phyloP scores from a whole-genome alignment of 2,329 filamentous ascomycete species.

The Claviceps sp. region DNA sequence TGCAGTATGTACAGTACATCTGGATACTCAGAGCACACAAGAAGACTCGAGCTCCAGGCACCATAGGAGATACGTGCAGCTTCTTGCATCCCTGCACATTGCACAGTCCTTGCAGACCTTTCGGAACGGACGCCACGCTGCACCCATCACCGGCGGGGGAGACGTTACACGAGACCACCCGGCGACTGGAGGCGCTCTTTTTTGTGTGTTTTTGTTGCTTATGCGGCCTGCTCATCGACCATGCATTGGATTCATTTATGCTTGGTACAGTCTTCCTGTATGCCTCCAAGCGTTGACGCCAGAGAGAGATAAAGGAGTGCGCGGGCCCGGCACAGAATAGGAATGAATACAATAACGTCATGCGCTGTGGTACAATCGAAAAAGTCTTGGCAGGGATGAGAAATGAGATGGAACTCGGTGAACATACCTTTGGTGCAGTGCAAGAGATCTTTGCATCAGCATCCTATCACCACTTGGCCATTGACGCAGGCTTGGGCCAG shows the following conservation, averaged over 20 bases:
- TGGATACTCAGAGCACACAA: constrained; percentile 9
- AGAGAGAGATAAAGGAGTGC: neutral
- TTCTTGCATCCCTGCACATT: constrained; percentile 9
- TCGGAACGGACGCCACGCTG: constrained; percentile 15
- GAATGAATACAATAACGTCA: neutral
- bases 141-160: constrained; percentile 9
- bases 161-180: constrained; percentile 9
- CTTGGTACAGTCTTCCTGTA: neutral
- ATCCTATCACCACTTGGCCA: neutral
- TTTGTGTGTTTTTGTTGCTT: neutral
- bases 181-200: constrained; percentile 1
- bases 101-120: constrained; percentile 3
- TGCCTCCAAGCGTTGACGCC: neutral
- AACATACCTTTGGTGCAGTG: constrained; percentile 4
- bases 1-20: constrained; percentile 9
- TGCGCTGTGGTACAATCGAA: neutral
- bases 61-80: constrained; percentile 8
- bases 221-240: neutral
- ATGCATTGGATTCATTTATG: neutral
- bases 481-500: neutral
- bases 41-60: constrained; percentile 7
- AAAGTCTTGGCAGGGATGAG: constrained; percentile 1
- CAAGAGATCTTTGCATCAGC: neutral
- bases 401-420: constrained; percentile 1
- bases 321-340: neutral